A percentile compares a stretch with the other conserved stretches of the same genome.
These are phyloP conservation scores for Juncus inflexus DNA, from an alignment of 176 grass and related monocot genomes.

Conservation along the genomic window DNA sequence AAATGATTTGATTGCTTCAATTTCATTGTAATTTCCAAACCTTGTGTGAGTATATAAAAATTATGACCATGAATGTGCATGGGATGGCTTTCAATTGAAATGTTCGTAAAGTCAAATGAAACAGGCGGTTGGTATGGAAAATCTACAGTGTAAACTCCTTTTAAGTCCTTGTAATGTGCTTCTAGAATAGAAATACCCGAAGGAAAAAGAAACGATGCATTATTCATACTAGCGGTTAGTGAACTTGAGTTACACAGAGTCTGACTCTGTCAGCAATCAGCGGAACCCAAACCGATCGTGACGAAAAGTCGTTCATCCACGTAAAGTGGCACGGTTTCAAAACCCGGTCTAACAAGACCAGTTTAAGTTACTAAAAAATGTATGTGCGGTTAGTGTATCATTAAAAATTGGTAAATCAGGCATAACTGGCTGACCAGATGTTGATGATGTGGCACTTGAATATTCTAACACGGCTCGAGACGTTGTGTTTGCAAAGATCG, in stretches of 20 bases:
- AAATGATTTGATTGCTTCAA: conserved; percentile 7
- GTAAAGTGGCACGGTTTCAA: conserved; percentile 34
- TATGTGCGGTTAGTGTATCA: conserved; percentile 33
- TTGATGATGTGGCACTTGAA: neutral
- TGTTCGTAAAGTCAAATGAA: too few relatives aligned
- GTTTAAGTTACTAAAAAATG: conserved; percentile 43
- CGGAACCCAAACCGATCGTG: conserved; percentile 34
- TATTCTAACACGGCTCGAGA: conserved; percentile 38
- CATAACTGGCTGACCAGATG: neutral
- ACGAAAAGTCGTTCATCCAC: conserved; percentile 46
- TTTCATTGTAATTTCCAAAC: conserved; percentile 40
- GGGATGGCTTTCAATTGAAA: conserved; percentile 37
- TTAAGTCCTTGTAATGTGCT: conserved; percentile 19
- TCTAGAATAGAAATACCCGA: conserved; percentile 38
- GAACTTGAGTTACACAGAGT: conserved; percentile 48
- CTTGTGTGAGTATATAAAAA: conserved; percentile 46
- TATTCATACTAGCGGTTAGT: conserved; percentile 61
- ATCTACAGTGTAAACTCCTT: conserved; percentile 46
- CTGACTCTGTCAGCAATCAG: conserved; percentile 31
- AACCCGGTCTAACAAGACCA: conserved; percentile 30
- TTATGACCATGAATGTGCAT: conserved; percentile 54
- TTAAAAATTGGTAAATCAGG: conserved; percentile 41
- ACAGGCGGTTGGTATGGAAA: conserved; percentile 47
- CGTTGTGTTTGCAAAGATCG: conserved; percentile 32
- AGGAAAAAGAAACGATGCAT: conserved; percentile 55